phyloP scores from a whole-genome alignment of 768 basidiomycete genomes.

The Ramaria sp. region DNA sequence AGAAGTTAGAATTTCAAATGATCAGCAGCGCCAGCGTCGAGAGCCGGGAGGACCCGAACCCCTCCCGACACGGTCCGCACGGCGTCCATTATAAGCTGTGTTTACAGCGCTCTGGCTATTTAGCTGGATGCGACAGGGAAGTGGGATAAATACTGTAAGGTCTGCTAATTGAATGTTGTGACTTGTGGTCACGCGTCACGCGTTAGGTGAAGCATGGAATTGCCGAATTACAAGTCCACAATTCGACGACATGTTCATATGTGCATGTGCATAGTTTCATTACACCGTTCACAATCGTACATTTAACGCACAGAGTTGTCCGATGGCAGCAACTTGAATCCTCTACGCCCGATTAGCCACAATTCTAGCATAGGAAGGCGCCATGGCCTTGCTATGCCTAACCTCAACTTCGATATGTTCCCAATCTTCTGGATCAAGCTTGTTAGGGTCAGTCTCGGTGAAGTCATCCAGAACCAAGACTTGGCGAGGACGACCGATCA shows the following conservation, averaged over 20 bases:
- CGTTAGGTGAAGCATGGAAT: too few relatives aligned
- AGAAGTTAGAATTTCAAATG: too few relatives aligned
- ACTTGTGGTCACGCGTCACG: too few relatives aligned
- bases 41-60: too few relatives aligned
- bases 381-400: background rate
- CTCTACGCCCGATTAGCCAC: background rate
- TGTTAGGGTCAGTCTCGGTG: constrained; percentile 4
- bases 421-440: constrained; percentile 6
- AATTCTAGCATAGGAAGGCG: constrained; percentile 3
- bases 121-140: too few relatives aligned
- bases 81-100: background rate
- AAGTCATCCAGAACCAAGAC: constrained; percentile 7
- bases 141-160: too few relatives aligned
- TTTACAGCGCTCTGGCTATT: background rate
- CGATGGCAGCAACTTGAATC: background rate
- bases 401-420: background rate
- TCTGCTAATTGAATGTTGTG: too few relatives aligned
- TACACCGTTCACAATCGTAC: too few relatives aligned
- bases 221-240: too few relatives aligned
- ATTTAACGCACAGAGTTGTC: background rate
- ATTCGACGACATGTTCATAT: too few relatives aligned
- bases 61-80: too few relatives aligned
- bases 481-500: constrained; percentile 6
- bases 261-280: background rate
- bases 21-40: too few relatives aligned